These are phyloP conservation scores for Trichosporon asahii DNA, from an alignment of 1,284 basidiomycete genomes.

Conservation along the genomic window DNA sequence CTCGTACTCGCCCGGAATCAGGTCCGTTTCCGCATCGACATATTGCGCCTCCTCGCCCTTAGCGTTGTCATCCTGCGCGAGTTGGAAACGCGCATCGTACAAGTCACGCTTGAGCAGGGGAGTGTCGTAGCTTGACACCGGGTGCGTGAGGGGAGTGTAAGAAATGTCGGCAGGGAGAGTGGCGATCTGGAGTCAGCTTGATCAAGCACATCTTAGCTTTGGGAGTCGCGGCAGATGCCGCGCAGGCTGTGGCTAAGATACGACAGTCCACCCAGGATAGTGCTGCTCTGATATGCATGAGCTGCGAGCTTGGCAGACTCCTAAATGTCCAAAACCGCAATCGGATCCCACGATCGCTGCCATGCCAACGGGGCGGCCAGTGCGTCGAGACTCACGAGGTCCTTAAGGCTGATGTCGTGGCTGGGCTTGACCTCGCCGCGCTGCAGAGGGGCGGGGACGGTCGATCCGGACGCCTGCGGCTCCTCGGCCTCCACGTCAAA, in stretches of 20 bases:
- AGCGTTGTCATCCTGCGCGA: constrained; percentile 55
- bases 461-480: constrained; percentile 16
- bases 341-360: no score
- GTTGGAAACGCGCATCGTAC: constrained; percentile 89
- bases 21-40: constrained; percentile 77
- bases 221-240: no score
- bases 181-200: constrained; percentile 30
- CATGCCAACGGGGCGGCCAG: no score
- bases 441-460: background rate
- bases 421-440: constrained; percentile 26
- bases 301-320: no score
- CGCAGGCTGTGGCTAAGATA: no score
- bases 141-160: constrained; percentile 41
- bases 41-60: constrained; percentile 51
- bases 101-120: constrained; percentile 68
- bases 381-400: constrained; percentile 11
- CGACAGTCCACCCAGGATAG: no score
- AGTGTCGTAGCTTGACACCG: constrained; percentile 15
- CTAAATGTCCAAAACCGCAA: no score
- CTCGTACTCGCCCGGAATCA: constrained; percentile 89
- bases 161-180: constrained; percentile 46
- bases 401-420: constrained; percentile 31
- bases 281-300: no score
- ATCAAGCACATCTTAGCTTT: no score
- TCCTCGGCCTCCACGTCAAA: constrained; percentile 44